A percentile compares a stretch with the other conserved stretches of the same genome.
These are phyloP conservation scores for Globisporangium recalcitrans DNA, from an alignment of 352 stramenopile genomes.

Conservation along the genomic window DNA sequence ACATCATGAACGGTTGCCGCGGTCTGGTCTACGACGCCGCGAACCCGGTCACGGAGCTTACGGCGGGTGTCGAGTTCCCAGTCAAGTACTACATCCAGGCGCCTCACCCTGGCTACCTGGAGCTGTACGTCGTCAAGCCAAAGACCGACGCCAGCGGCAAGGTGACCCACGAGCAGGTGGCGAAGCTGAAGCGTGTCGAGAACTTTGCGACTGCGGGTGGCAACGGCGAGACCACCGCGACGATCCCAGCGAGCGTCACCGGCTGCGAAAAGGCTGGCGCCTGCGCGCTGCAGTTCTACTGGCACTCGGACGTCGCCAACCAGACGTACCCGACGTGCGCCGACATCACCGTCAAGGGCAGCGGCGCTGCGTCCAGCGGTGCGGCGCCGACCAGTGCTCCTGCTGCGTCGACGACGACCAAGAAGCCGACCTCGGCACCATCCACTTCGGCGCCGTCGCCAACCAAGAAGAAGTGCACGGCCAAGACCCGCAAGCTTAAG, in stretches of 20 bases:
- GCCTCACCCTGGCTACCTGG: constrained; percentile 43
- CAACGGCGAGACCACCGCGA: constrained; percentile 25
- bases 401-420: neutral
- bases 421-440: neutral
- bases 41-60: constrained; percentile 40
- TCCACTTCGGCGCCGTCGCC: neutral
- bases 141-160: constrained; percentile 33
- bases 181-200: constrained; percentile 33
- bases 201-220: constrained; percentile 36
- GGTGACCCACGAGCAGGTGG: constrained; percentile 41
- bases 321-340: constrained; percentile 62
- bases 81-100: constrained; percentile 54
- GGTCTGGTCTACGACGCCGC: constrained; percentile 43
- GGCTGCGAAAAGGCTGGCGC: constrained; percentile 37
- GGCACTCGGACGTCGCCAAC: constrained; percentile 48
- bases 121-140: constrained; percentile 52
- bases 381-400: neutral
- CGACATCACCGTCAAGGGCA: constrained; percentile 8
- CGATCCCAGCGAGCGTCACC: constrained; percentile 36
- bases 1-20: constrained; percentile 56
- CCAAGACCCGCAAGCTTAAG: constrained; percentile 2
- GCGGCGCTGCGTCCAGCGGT: neutral
- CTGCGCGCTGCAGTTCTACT: constrained; percentile 63
- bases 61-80: constrained; percentile 32
- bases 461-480: constrained; percentile 14